These are phyloP conservation scores for Fusarium cyanostomum DNA, from an alignment of 2,329 filamentous ascomycete species.

Conservation along the genomic window DNA sequence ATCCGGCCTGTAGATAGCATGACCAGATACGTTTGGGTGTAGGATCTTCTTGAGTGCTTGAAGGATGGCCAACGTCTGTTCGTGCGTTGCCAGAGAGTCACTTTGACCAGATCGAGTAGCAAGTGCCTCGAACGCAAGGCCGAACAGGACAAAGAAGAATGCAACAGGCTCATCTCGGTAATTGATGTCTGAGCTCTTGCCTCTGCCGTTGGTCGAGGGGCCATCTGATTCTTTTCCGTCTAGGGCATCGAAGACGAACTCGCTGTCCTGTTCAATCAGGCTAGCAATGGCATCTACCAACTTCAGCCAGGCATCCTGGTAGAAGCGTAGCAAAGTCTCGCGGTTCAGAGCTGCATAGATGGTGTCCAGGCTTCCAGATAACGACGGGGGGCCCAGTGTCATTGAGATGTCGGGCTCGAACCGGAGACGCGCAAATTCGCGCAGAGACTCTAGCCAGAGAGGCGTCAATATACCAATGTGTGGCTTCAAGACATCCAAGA, in stretches of 20 bases:
- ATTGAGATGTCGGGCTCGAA: conserved; percentile 98
- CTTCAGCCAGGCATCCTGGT: conserved; percentile 96
- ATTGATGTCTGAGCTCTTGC: conserved; percentile 84
- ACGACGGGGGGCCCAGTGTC: conserved; percentile 80
- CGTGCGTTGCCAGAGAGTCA: conserved; percentile 70
- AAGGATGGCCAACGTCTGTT: conserved; percentile 87
- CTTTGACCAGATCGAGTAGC: conserved; percentile 73
- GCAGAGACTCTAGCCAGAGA: conserved; percentile 89
- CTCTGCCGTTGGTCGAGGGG: conserved; percentile 58
- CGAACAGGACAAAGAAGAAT: conserved; percentile 98
- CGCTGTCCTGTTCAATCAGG: conserved; percentile 95
- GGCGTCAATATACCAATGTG: conserved; percentile 91
- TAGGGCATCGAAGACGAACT: conserved; percentile 95
- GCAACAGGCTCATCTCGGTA: conserved; percentile 97
- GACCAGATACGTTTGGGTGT: conserved; percentile 91
- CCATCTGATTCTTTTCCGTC: conserved; percentile 78
- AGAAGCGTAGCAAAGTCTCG: conserved; percentile 92
- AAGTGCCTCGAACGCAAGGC: conserved; percentile 93
- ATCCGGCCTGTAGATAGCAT: conserved; percentile 94
- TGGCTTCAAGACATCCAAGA: conserved; percentile 87
- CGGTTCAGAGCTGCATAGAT: conserved; percentile 95
- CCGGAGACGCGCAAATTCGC: conserved; percentile 90
- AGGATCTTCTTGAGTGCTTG: conserved; percentile 94
- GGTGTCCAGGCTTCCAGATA: conserved; percentile 88
- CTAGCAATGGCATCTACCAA: conserved; percentile 97